Percentiles rank a stretch among this genome's conserved stretches.
These are phyloP conservation scores for Cryptosporidium ubiquitum DNA, from an alignment of 169 alveolate species.

Conservation along the genomic window DNA sequence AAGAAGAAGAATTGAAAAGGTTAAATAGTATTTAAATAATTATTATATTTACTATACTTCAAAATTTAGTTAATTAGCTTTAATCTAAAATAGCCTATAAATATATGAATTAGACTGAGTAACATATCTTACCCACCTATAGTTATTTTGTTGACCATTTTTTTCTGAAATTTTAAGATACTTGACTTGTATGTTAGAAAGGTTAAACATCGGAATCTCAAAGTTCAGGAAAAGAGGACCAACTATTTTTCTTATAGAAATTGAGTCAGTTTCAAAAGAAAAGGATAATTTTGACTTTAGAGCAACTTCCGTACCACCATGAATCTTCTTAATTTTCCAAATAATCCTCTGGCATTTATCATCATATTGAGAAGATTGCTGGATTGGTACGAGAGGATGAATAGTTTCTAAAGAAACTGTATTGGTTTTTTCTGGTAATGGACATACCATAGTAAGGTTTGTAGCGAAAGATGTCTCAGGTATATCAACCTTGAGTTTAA, in stretches of 20 bases:
- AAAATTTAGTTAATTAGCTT: background rate
- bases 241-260: constrained; percentile 84
- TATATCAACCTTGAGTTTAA: constrained; percentile 88
- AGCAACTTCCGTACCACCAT: constrained; percentile 81
- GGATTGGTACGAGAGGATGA: constrained; percentile 41
- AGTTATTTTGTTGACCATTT: constrained; percentile 84
- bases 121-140: constrained; percentile 96
- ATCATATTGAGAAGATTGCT: constrained; percentile 81
- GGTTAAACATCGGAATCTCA: constrained; percentile 96
- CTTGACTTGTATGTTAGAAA: constrained; percentile 90
- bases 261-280: constrained; percentile 77
- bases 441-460: constrained; percentile 83
- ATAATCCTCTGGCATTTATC: constrained; percentile 84
- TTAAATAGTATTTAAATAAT: background rate
- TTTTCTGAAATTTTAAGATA: constrained; percentile 90
- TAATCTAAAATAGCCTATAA: constrained; percentile 79
- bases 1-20: constrained; percentile 12
- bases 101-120: constrained; percentile 93
- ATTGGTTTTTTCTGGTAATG: constrained; percentile 85
- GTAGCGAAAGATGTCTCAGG: constrained; percentile 89
- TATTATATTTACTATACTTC: background rate
- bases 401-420: constrained; percentile 41
- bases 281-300: constrained; percentile 68
- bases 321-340: constrained; percentile 92
- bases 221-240: constrained; percentile 92